Percentiles rank a stretch among this genome's conserved stretches.
Conservation (phyloP, 345 rosid genomes). For the Bruguiera sexangula region DNA sequence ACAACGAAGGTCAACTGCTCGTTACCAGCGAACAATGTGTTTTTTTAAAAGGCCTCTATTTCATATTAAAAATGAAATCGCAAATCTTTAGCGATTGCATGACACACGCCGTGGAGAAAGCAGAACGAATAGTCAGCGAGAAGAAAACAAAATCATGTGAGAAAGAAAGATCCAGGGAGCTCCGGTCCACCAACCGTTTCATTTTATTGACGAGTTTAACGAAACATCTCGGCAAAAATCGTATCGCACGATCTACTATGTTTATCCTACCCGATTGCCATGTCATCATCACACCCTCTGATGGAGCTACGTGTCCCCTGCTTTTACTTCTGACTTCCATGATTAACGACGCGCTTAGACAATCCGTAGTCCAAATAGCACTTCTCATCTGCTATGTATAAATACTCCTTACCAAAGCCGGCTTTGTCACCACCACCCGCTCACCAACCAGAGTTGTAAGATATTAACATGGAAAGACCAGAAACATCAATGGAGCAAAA, state of each 20-base stretch:
- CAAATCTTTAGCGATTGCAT: no score
- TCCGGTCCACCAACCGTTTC: background rate
- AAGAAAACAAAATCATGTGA: no score
- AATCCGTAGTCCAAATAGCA: background rate
- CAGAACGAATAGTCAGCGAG: no score
- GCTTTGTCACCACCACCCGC: slow-evolving; percentile 7
- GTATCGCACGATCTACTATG: background rate
- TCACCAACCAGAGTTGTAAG: background rate
- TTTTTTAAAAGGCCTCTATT: no score
- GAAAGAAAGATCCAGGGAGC: background rate
- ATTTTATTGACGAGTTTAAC: background rate
- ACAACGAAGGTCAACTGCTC: no score
- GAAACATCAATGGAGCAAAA: slow-evolving; percentile 8
- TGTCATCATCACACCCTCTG: background rate
- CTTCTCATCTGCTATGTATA: background rate
- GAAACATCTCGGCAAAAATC: no score
- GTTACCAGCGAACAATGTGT: no score
- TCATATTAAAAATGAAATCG: no score
- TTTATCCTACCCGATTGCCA: background rate
- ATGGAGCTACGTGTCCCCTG: slow-evolving; percentile 6
- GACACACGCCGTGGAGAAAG: no score
- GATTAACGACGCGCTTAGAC: slow-evolving; percentile 29
- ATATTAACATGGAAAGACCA: slow-evolving; percentile 17
- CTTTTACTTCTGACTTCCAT: slow-evolving; percentile 3
- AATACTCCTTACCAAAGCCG: slow-evolving; percentile 7